Percentiles rank a stretch among this genome's conserved stretches.
phyloP scores from a whole-genome alignment of 495 filamentous ascomycete species.

The Xylaria longipes region DNA sequence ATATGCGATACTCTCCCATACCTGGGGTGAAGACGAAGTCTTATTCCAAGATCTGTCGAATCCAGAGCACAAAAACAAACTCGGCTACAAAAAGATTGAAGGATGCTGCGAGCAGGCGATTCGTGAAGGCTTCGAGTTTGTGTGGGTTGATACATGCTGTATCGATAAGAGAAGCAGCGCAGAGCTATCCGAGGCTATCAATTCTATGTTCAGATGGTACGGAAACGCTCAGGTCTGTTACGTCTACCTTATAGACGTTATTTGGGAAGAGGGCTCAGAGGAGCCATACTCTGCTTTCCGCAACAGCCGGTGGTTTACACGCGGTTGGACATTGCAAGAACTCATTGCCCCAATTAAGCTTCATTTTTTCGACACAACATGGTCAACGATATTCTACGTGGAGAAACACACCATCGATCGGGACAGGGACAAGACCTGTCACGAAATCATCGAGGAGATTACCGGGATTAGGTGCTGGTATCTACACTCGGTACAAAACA shows the following conservation, averaged over 20 bases:
- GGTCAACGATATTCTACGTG: neutral
- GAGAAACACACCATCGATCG: neutral
- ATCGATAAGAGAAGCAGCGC: constrained; percentile 41
- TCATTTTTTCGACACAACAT: neutral
- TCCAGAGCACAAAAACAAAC: neutral
- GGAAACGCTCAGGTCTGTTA: neutral
- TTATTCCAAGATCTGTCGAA: neutral
- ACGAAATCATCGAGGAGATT: neutral
- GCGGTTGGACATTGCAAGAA: constrained; percentile 7
- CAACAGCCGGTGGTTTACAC: constrained; percentile 2
- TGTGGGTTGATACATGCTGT: constrained; percentile 41
- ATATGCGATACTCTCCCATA: constrained; percentile 35
- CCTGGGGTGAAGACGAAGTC: constrained; percentile 28
- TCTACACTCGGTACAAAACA: neutral
- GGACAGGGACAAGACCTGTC: fast-evolving
- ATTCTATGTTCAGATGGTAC: constrained; percentile 18
- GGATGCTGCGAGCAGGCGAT: neutral
- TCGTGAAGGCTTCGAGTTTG: constrained; percentile 15
- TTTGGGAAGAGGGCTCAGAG: too few relatives aligned
- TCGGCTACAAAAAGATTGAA: neutral
- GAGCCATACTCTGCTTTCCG: neutral
- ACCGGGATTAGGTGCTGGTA: neutral
- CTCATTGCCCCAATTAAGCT: neutral
- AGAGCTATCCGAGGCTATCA: constrained; percentile 29
- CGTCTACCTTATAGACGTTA: constrained; percentile 1